A percentile compares a stretch with the other conserved stretches of the same genome.
Evolutionary conservation across 768 basidiomycete species (phyloP).

Genomic region (Termitomyces sp.): DNA sequence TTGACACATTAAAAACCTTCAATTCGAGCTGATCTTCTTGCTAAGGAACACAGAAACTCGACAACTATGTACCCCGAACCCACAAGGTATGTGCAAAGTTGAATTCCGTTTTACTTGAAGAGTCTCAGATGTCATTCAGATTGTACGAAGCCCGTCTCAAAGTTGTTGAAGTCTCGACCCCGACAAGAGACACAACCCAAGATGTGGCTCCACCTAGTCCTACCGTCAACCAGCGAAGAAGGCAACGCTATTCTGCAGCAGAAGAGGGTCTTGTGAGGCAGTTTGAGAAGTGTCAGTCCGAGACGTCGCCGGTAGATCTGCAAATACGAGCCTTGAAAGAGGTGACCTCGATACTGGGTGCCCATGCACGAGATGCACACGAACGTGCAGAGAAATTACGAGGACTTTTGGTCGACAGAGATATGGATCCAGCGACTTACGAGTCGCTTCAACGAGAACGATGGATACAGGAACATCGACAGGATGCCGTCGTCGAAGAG

Average conservation of each 20-base stretch:
- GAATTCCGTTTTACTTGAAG: neutral
- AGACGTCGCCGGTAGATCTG: conserved; percentile 34
- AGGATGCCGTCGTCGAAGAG: conserved; percentile 29
- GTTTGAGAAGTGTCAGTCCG: conserved; percentile 25
- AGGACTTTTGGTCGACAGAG: conserved; percentile 28
- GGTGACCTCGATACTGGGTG: conserved; percentile 35
- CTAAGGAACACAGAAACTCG: neutral
- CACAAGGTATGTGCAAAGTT: neutral
- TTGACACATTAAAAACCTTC: neutral
- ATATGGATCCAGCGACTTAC: conserved; percentile 30
- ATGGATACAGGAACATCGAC: conserved; percentile 46
- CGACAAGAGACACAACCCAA: neutral
- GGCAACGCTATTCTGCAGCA: conserved; percentile 37
- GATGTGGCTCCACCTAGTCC: neutral
- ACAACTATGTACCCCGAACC: neutral
- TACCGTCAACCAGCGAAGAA: conserved; percentile 15
- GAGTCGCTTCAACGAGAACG: conserved; percentile 36
- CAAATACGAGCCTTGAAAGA: conserved; percentile 40
- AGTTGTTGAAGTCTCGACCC: neutral
- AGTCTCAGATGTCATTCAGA: neutral
- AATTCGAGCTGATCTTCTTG: neutral
- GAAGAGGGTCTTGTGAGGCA: conserved; percentile 35
- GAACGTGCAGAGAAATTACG: conserved; percentile 35
- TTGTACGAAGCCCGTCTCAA: neutral
- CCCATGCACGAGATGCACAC: conserved; percentile 39